Conservation (phyloP, 2,329 filamentous ascomycete species). For the Polychaeton citri region DNA sequence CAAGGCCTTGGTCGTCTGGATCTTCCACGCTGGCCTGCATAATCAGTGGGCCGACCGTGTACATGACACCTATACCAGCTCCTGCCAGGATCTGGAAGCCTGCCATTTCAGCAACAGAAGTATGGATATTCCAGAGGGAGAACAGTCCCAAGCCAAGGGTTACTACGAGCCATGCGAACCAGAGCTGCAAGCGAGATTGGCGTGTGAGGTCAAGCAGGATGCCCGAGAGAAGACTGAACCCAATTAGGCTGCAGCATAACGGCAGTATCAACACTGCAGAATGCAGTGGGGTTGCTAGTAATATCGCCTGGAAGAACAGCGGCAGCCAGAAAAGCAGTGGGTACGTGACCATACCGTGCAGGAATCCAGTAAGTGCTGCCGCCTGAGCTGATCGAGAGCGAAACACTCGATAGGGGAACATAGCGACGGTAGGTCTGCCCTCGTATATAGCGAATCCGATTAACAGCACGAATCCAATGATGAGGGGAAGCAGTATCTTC, state of each 20-base stretch:
- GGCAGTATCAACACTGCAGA: not conserved
- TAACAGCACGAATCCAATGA: conserved; percentile 40
- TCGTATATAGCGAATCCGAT: no score
- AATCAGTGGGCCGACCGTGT: not conserved
- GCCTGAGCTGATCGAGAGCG: not conserved
- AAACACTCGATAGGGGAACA: no score
- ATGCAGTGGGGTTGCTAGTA: not conserved
- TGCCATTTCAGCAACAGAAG: conserved; percentile 42
- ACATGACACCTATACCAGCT: conserved; percentile 41
- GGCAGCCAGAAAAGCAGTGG: not conserved
- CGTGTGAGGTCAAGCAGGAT: conserved; percentile 43
- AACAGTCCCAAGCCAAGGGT: conserved; percentile 46
- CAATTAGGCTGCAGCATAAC: conserved; percentile 44
- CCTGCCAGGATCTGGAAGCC: conserved; percentile 49
- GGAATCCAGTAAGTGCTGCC: not conserved
- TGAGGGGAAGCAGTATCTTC: conserved; percentile 48
- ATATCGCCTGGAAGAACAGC: not conserved
- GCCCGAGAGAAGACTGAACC: conserved; percentile 44
- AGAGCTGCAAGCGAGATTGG: conserved; percentile 47
- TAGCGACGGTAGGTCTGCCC: no score
- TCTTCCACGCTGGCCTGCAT: conserved; percentile 34
- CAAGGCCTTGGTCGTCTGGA: conserved; percentile 44
- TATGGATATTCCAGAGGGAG: conserved; percentile 36
- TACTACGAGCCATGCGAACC: conserved; percentile 47
- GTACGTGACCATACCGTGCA: not conserved